These are phyloP conservation scores for Cercospora sesami DNA, from an alignment of 2,329 filamentous ascomycete species.

Conservation along the genomic window DNA sequence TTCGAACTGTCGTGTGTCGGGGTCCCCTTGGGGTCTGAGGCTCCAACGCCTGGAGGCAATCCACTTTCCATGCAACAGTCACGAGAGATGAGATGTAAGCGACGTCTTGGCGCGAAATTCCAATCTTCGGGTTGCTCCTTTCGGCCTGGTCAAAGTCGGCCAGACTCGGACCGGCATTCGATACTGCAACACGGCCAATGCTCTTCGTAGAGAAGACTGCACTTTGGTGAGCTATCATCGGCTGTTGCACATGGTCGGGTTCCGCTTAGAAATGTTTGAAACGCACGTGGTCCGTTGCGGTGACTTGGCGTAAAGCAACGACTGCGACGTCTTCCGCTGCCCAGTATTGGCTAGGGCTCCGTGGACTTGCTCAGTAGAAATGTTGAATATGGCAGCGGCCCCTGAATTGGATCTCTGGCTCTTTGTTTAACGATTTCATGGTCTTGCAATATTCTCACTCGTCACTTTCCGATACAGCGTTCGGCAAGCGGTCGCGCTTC, in stretches of 20 bases:
- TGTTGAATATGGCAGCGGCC: not conserved
- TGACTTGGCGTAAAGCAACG: not conserved
- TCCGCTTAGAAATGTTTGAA: not conserved
- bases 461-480: not conserved
- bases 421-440: not conserved
- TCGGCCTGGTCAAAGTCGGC: not conserved
- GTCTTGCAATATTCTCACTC: not conserved
- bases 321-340: not conserved
- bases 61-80: conserved; percentile 12
- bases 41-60: not conserved
- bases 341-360: not conserved
- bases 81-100: conserved; percentile 4
- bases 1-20: conserved; percentile 7
- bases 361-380: not conserved
- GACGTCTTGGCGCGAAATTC: conserved; percentile 7
- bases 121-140: conserved; percentile 7
- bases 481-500: not conserved
- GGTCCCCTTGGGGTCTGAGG: conserved; percentile 8
- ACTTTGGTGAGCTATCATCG: not conserved
- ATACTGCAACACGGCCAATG: conserved; percentile 4
- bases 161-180: not conserved
- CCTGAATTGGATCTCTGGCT: not conserved
- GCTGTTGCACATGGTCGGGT: not conserved
- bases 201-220: not conserved
- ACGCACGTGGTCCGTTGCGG: not conserved